Percentiles rank a stretch among this genome's conserved stretches.
These are phyloP conservation scores for Pseudogymnoascus sp. DNA, from an alignment of 2,329 filamentous ascomycete species.

Conservation along the genomic window DNA sequence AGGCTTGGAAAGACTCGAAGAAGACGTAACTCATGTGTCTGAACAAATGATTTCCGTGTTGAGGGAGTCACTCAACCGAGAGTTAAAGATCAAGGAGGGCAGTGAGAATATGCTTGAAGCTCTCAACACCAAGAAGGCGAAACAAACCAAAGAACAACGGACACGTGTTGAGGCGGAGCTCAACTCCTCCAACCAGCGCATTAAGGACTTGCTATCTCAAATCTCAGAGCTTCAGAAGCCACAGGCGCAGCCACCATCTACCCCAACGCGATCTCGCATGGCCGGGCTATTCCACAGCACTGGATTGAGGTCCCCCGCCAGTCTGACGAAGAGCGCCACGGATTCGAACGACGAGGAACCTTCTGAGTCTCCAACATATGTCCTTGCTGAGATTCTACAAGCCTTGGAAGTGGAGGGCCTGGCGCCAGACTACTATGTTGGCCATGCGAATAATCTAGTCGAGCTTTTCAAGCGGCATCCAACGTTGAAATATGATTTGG, in stretches of 20 bases:
- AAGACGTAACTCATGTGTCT: slow-evolving; percentile 51
- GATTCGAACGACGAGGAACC: slow-evolving; percentile 60
- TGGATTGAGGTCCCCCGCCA: slow-evolving; percentile 50
- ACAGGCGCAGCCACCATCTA: slow-evolving; percentile 33
- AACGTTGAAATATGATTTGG: slow-evolving; percentile 90
- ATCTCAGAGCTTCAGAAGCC: slow-evolving; percentile 53
- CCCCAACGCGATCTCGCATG: slow-evolving; percentile 43
- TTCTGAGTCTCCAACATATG: slow-evolving; percentile 83
- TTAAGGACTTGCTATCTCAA: slow-evolving; percentile 52
- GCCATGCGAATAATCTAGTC: slow-evolving; percentile 85
- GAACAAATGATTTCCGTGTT: slow-evolving; percentile 71
- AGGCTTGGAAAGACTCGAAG: slow-evolving; percentile 52
- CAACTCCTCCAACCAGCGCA: slow-evolving; percentile 73
- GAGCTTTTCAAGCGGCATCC: slow-evolving; percentile 91
- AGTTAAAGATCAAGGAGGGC: slow-evolving; percentile 95
- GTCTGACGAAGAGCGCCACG: slow-evolving; percentile 46
- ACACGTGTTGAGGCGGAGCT: slow-evolving; percentile 78
- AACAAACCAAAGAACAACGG: slow-evolving; percentile 84
- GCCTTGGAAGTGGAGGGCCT: slow-evolving; percentile 82
- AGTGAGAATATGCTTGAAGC: slow-evolving; percentile 98
- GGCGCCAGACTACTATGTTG: slow-evolving; percentile 91
- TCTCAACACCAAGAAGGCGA: slow-evolving; percentile 86
- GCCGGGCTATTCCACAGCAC: slow-evolving; percentile 41
- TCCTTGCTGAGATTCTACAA: slow-evolving; percentile 82
- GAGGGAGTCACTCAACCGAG: slow-evolving; percentile 82